A percentile compares a stretch with the other conserved stretches of the same genome.
Evolutionary conservation across 2,329 filamentous ascomycete genomes (phyloP).

Genomic region (Alternaria angustiovoidea): DNA sequence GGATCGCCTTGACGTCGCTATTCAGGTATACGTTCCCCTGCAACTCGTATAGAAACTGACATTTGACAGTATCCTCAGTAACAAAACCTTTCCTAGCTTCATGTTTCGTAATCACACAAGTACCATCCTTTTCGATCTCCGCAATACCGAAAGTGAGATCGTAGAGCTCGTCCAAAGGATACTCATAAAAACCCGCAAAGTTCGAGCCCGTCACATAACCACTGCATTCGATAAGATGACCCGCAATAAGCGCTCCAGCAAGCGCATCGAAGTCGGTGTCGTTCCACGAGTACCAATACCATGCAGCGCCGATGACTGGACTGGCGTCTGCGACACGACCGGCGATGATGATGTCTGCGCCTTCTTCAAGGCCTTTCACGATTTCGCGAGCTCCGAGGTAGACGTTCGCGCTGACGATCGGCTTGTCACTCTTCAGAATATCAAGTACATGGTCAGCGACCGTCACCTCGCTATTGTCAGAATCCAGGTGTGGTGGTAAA

Average conservation of each 20-base stretch:
- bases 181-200: slow-evolving; percentile 62
- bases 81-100: slow-evolving; percentile 51
- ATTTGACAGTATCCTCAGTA: slow-evolving; percentile 46
- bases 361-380: slow-evolving; percentile 38
- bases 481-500: slow-evolving; percentile 54
- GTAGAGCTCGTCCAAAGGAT: slow-evolving; percentile 52
- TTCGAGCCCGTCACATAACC: slow-evolving; percentile 64
- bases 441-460: slow-evolving; percentile 50
- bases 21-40: slow-evolving; percentile 58
- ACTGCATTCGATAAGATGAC: slow-evolving; percentile 56
- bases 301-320: slow-evolving; percentile 61
- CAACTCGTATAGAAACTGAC: slow-evolving; percentile 58
- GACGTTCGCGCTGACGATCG: slow-evolving; percentile 58
- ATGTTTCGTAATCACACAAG: slow-evolving; percentile 60
- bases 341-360: slow-evolving; percentile 47
- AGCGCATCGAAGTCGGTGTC: slow-evolving; percentile 59
- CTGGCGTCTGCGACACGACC: slow-evolving; percentile 46
- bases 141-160: slow-evolving; percentile 60
- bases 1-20: slow-evolving; percentile 54
- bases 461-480: slow-evolving; percentile 48
- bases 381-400: slow-evolving; percentile 60
- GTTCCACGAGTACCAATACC: slow-evolving; percentile 64
- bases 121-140: slow-evolving; percentile 57
- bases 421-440: slow-evolving; percentile 48
- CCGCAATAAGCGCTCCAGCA: slow-evolving; percentile 55